Conservation (phyloP, 805 yeast genomes). For the Saturnispora hagleri region DNA sequence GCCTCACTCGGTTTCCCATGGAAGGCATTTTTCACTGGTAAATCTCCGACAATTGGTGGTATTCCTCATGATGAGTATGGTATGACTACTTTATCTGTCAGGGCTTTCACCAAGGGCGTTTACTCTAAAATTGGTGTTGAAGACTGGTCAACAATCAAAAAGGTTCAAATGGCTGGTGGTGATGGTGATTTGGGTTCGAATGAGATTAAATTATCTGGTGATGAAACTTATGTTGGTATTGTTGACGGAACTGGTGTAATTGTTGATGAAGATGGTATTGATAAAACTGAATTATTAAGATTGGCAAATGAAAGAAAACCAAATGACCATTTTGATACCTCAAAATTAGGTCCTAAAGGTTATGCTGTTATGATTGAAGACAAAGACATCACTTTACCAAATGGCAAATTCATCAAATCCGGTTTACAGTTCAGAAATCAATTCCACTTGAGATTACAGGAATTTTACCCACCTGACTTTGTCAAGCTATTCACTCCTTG, state of each 20-base stretch:
- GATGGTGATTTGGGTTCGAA: constrained; percentile 97
- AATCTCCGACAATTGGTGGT: constrained; percentile 86
- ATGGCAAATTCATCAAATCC: constrained; percentile 63
- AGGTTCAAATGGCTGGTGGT: constrained; percentile 97
- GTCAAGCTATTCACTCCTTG: constrained; percentile 92
- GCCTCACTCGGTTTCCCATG: constrained; percentile 74
- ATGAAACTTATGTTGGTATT: constrained; percentile 77
- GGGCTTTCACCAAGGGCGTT: constrained; percentile 82
- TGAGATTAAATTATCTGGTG: constrained; percentile 78
- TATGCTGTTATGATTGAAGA: constrained; percentile 83
- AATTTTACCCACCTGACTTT: constrained; percentile 45
- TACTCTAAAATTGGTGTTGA: constrained; percentile 66
- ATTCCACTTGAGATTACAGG: constrained; percentile 70
- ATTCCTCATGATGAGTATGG: constrained; percentile 98
- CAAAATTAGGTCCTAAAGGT: constrained; percentile 64
- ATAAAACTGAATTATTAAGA: constrained; percentile 66
- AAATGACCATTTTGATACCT: constrained; percentile 58
- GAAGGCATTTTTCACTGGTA: constrained; percentile 97
- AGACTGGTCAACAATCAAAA: constrained; percentile 48
- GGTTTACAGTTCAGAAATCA: constrained; percentile 88
- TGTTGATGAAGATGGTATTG: constrained; percentile 83
- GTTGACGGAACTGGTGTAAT: constrained; percentile 96
- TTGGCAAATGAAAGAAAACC: constrained; percentile 72
- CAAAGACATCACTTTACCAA: constrained; percentile 66
- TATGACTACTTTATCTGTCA: constrained; percentile 91